Percentiles rank a stretch among this genome's conserved stretches.
Evolutionary conservation across 768 basidiomycete species (phyloP).

Genomic region (Phlebiopsis flavidoalba): DNA sequence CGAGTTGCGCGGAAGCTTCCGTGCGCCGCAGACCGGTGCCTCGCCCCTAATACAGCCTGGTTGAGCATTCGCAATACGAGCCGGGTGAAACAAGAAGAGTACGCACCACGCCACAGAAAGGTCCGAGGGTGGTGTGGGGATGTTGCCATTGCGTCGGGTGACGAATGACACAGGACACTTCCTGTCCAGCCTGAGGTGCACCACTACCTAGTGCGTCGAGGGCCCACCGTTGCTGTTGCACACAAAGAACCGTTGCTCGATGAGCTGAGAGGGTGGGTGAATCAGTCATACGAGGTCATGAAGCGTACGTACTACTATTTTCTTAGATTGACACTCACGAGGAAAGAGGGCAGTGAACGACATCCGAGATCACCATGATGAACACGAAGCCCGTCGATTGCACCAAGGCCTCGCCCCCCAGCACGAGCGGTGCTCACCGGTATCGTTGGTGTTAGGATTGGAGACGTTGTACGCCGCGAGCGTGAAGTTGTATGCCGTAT

Average conservation of each 20-base stretch:
- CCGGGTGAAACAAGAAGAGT: neutral
- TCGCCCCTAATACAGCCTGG: slow-evolving; percentile 4
- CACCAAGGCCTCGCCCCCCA: slow-evolving; percentile 32
- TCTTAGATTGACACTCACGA: too few relatives aligned
- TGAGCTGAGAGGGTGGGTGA: slow-evolving; percentile 37
- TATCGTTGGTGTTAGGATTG: slow-evolving; percentile 36
- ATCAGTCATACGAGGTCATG: slow-evolving; percentile 47
- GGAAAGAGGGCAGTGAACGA: neutral
- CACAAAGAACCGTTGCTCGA: slow-evolving; percentile 14
- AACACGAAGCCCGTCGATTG: slow-evolving; percentile 29
- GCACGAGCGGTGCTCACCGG: slow-evolving; percentile 35
- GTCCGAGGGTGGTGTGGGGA: slow-evolving; percentile 28
- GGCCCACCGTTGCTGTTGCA: neutral
- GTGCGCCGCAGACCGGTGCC: slow-evolving; percentile 11
- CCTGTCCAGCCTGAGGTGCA: slow-evolving; percentile 24
- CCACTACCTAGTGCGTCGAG: slow-evolving; percentile 38
- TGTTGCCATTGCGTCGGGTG: slow-evolving; percentile 19
- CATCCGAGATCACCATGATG: slow-evolving; percentile 43
- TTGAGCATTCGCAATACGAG: neutral
- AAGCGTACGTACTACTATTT: slow-evolving; percentile 36
- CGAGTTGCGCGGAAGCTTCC: slow-evolving; percentile 20
- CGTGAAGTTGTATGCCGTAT: slow-evolving; percentile 36
- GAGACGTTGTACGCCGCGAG: slow-evolving; percentile 41
- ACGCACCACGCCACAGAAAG: slow-evolving; percentile 32
- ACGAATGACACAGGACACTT: slow-evolving; percentile 33